Evolutionary conservation across 768 basidiomycete species (phyloP), one percentile per base, ranked within the genome.

Genomic region (Dacryopinax primogenitus): DNA sequence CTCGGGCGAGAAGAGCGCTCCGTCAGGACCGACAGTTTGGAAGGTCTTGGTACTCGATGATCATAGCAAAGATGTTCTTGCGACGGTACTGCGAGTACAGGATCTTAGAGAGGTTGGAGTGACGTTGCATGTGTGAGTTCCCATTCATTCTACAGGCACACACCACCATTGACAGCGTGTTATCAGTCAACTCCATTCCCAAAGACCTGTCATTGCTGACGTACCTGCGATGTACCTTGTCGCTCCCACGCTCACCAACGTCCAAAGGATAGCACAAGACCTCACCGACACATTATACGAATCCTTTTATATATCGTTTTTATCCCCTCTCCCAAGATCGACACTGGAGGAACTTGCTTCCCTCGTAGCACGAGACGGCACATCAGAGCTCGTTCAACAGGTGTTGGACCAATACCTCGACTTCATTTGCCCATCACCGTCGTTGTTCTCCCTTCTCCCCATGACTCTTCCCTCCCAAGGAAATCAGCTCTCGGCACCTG

Each of bases 161-260:
- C 18, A 4, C 12, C 37, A n/a, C 2, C 32, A 1, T 65, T 65
- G 35, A 45, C 64, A 51, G 51, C 61, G 35, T 63, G 37, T n/a
- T n/a, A 34, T 63, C 68, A 97, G 94, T 68, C 96, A 98, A 79
- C 77, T 98, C 3, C 93, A 97, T 73, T 86, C 92, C 0, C 77
- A 84, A 35, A 83, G 96, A 65, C 96, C 96, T 30, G 83, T 92
- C 3, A 78, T 99, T 39, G 83, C 90, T 12, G 96, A 99, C 73
- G 96, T 99, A 1, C 96, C 96, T 18, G 93, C 96, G 1, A 83
- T 98, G 33, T 99, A 99, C 78, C 96, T 99, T 73, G 88, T 98
- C 62, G 83, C 92, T 0, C 95, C 96, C 0, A 95, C 92, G 1
- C 78, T 90, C 13, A 77, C 79, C 64, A 99, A 98, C 73, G 82